Percentiles rank a stretch among this genome's conserved stretches.
These are phyloP conservation scores for Penicillium sp. DNA, from an alignment of 2,329 filamentous ascomycete species.

Conservation along the genomic window DNA sequence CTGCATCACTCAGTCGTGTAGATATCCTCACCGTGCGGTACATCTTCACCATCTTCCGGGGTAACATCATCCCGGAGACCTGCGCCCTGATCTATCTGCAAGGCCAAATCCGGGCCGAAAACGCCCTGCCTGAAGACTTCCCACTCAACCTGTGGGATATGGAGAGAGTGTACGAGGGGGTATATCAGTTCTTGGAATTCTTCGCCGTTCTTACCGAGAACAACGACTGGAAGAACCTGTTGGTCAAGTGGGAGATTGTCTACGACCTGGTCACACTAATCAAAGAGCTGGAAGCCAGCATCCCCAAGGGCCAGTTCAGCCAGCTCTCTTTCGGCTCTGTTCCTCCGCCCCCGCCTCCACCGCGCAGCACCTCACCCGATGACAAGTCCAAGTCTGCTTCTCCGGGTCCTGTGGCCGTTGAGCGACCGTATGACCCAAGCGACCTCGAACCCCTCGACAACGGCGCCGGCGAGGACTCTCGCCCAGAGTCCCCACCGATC, in stretches of 20 bases:
- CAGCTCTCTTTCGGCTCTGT: constrained; percentile 28
- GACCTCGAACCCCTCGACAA: constrained; percentile 40
- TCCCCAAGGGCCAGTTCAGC: constrained; percentile 71
- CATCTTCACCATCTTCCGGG: constrained; percentile 86
- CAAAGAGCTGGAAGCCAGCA: constrained; percentile 79
- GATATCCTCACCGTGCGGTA: constrained; percentile 72
- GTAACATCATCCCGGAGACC: constrained; percentile 87
- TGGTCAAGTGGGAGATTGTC: constrained; percentile 87
- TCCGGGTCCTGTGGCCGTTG: constrained; percentile 49
- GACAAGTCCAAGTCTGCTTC: constrained; percentile 30
- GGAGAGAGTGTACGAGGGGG: constrained; percentile 90
- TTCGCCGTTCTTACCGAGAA: constrained; percentile 85
- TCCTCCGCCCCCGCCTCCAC: constrained; percentile 21
- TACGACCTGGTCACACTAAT: constrained; percentile 85
- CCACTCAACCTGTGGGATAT: constrained; percentile 96
- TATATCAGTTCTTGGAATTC: constrained; percentile 92
- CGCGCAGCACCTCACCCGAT: constrained; percentile 27
- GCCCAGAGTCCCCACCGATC: constrained; percentile 45
- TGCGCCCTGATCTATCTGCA: constrained; percentile 92
- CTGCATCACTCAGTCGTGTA: constrained; percentile 52
- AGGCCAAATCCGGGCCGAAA: constrained; percentile 74
- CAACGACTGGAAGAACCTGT: constrained; percentile 71
- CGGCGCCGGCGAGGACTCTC: constrained; percentile 35
- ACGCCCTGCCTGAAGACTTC: constrained; percentile 76
- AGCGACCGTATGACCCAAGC: constrained; percentile 59